phyloP scores from a whole-genome alignment of 257 asterid species.

The Lycium barbarum region DNA sequence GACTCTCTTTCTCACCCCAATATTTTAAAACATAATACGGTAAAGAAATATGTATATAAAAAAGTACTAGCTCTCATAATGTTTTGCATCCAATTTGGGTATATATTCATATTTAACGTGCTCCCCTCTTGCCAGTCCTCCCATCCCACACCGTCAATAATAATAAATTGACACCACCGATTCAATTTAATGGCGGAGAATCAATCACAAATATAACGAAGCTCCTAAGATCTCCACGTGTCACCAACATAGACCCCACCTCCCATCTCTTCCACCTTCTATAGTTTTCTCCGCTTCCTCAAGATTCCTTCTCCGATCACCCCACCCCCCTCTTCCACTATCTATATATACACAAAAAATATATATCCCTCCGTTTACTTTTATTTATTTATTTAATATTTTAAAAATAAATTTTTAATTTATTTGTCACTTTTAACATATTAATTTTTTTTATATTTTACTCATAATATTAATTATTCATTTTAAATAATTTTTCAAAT shows the following conservation, averaged over 20 bases:
- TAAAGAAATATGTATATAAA: too few species aligned
- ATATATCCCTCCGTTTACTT: too few species aligned
- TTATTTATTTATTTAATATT: too few species aligned
- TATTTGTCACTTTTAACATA: too few species aligned
- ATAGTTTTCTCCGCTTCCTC: constrained; percentile 10
- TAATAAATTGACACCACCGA: not conserved
- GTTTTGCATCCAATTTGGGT: too few species aligned
- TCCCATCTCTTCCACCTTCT: not conserved
- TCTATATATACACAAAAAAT: not conserved
- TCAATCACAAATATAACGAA: not conserved
- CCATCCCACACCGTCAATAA: not conserved
- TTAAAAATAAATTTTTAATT: too few species aligned
- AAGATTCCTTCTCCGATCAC: constrained; percentile 17
- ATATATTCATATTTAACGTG: not conserved
- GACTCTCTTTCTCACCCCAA: too few species aligned
- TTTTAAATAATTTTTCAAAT: too few species aligned
- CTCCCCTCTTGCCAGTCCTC: not conserved
- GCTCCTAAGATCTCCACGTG: constrained; percentile 15
- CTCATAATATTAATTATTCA: too few species aligned
- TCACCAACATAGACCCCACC: not conserved
- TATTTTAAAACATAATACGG: too few species aligned
- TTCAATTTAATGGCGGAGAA: not conserved
- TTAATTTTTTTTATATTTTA: too few species aligned
- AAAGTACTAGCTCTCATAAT: too few species aligned
- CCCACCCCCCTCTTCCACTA: not conserved